These are phyloP conservation scores for Apiotrichum akiyoshidainum DNA, from an alignment of 1,284 basidiomycete genomes.

Conservation along the genomic window DNA sequence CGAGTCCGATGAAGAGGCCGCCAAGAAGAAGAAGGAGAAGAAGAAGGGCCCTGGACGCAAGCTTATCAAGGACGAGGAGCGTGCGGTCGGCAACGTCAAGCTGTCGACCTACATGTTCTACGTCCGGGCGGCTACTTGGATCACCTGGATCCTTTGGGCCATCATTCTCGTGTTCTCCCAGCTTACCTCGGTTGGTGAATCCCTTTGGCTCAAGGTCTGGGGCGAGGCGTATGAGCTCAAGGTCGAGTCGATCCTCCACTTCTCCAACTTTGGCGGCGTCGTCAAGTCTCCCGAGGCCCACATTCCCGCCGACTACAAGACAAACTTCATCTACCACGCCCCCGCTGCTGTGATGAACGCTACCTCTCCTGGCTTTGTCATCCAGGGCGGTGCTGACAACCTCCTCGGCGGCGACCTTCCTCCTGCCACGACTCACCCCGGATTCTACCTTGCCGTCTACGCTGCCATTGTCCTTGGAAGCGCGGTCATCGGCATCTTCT, in stretches of 20 bases:
- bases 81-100: slow-evolving; percentile 71
- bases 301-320: slow-evolving; percentile 23
- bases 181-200: slow-evolving; percentile 55
- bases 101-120: slow-evolving; percentile 76
- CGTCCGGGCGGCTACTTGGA: slow-evolving; percentile 55
- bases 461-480: slow-evolving; percentile 35
- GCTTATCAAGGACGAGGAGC: slow-evolving; percentile 53
- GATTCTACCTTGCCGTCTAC: slow-evolving; percentile 53
- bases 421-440: slow-evolving; percentile 47
- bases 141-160: slow-evolving; percentile 41
- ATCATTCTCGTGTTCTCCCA: slow-evolving; percentile 47
- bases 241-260: slow-evolving; percentile 24
- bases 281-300: slow-evolving; percentile 6
- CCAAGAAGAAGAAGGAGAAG: slow-evolving; percentile 44
- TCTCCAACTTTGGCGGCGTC: slow-evolving; percentile 17
- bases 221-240: slow-evolving; percentile 44
- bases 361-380: background rate
- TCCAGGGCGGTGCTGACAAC: slow-evolving; percentile 7
- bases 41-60: slow-evolving; percentile 45
- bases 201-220: slow-evolving; percentile 69
- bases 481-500: slow-evolving; percentile 39
- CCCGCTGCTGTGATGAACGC: background rate
- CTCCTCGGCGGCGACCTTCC: slow-evolving; percentile 24
- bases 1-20: slow-evolving; percentile 51
- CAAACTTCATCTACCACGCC: slow-evolving; percentile 31